Percentiles rank a stretch among this genome's conserved stretches.
These are phyloP conservation scores for Monosporascus sp. DNA, from an alignment of 2,329 filamentous ascomycete species.

Conservation along the genomic window DNA sequence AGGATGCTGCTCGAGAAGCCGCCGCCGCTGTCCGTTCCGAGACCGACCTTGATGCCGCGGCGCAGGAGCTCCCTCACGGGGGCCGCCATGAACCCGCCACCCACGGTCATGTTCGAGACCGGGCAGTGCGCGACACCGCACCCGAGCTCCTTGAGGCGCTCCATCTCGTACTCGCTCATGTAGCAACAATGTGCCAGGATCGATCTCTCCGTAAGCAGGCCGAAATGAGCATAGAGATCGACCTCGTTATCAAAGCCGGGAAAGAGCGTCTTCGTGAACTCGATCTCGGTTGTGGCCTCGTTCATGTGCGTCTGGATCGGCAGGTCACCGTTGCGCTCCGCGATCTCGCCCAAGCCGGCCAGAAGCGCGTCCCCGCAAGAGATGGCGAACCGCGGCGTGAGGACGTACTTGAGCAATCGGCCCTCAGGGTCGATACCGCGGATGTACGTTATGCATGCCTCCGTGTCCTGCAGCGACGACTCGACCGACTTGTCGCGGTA, in stretches of 20 bases:
- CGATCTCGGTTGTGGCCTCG: conserved; percentile 57
- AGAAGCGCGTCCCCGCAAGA: conserved; percentile 53
- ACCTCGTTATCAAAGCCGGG: conserved; percentile 51
- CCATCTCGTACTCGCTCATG: conserved; percentile 52
- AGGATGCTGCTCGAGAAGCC: conserved; percentile 58
- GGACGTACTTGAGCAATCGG: conserved; percentile 41
- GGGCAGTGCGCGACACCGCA: conserved; percentile 63
- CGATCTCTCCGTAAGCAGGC: conserved; percentile 47
- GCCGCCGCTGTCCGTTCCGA: conserved; percentile 61
- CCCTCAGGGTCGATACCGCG: conserved; percentile 37
- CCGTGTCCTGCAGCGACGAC: conserved; percentile 45
- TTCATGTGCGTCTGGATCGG: conserved; percentile 65
- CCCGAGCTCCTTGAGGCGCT: conserved; percentile 36
- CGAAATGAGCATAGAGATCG: conserved; percentile 53
- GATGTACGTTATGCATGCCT: conserved; percentile 44
- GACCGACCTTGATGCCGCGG: conserved; percentile 57
- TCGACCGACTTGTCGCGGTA: conserved; percentile 42
- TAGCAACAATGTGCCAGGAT: conserved; percentile 65
- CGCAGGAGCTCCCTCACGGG: conserved; percentile 53
- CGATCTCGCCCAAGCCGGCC: conserved; percentile 49
- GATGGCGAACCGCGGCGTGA: conserved; percentile 58
- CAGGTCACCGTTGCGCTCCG: conserved; percentile 39
- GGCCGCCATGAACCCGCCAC: conserved; percentile 58
- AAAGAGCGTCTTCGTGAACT: conserved; percentile 49
- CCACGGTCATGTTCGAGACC: conserved; percentile 57